Base-by-base conservation (phyloP, 2,329 filamentous ascomycete species). In the Trichoderma brevicompactum region DNA sequence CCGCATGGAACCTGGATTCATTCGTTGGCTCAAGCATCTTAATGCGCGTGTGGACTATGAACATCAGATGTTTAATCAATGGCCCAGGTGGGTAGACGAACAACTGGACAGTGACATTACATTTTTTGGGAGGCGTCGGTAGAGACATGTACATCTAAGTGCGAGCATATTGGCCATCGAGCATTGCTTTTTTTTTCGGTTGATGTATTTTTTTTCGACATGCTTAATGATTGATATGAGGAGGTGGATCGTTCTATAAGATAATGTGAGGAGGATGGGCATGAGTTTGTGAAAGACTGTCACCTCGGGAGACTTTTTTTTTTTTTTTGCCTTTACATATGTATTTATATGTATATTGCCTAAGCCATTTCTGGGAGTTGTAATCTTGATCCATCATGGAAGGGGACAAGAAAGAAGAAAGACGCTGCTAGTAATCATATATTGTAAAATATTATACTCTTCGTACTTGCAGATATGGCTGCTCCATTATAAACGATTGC, bases 31-130 rank as follows among this genome's bases (percentile, higher is more conserved):
- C 10, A 79, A 75, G 69, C 76, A 82, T 62, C 75, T 85, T 40
- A 87, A 86, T 70, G 70, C 74, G 10, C 76, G 79, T 66, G 76
- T 86, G 17, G 79, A 81, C 65, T 73, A 72, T 38, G 79, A 80
- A 67, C 78, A 84, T 62, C 73, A 72, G 56, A 68, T 69, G 23
- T 84, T 83, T 67, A 85, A 85, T 64, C 74, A 77, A 68, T 86
- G 82, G 83, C 84, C 84, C 15, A 65, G 77, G 71, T 86, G 84
- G 84, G 83, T 86, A 4, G 81, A 85, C 69, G 75, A 77, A 62
- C 81, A 83, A 74, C 72, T 86, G 59, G 79, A 80, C 7, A 68
- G 68, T 48, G 81, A 86, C 59, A 67, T 76, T n/a, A 70, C 71
- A 0, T 82, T 79, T 66, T 86, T 85, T 72, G 81, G 81, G 10